Base-by-base conservation (phyloP, 768 basidiomycete genomes). In the Naganishia vishniacii region DNA sequence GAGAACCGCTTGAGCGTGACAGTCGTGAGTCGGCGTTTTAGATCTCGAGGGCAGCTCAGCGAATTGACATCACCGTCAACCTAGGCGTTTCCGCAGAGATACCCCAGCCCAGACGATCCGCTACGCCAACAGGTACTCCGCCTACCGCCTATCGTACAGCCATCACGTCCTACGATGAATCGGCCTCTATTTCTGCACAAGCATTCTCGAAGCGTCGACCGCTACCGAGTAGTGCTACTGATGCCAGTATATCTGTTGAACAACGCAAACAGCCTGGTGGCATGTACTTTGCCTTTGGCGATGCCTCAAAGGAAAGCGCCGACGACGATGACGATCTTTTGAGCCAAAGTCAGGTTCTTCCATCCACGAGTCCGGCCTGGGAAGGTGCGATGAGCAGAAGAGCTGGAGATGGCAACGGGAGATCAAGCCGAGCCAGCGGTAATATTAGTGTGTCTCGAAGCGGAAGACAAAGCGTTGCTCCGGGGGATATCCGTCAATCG, bases 401-500 rank as follows among this genome's bases (percentile, higher is more conserved):
- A n/a, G 11, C 32, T 0, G 41, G 29, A 56, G 49, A 51, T 32
- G 40, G 32, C 15, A 32, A 29, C n/a, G 34, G 26, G 42, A 53
- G 62, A n/a, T 41, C 62, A 28, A 56, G 62, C 34, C 37, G 48
- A 25, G 49, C 48, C n/a, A 53, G 32, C 15, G 53, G 53, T 11
- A 75, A 68, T 49, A 68, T 65, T 61, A 56, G 34, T 6, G 53
- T 34, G 4, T 56, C 53, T 8, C 29, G 73, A 25, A 67, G 62
- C 45, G 74, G 74, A 12, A 66, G 74, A 53, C 71, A 75, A 60
- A 75, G 73, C 60, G 70, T 71, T 3, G 74, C 72, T 31, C 65
- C 63, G 56, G 41, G 70, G 47, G 26, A 69, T 69, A 48, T 59
- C 60, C 12, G 45, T 37, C 3, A 62, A 56, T 29, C 69, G 41